Conservation (phyloP, 176 grass and related monocot species). For the Saccharum spontaneum region DNA sequence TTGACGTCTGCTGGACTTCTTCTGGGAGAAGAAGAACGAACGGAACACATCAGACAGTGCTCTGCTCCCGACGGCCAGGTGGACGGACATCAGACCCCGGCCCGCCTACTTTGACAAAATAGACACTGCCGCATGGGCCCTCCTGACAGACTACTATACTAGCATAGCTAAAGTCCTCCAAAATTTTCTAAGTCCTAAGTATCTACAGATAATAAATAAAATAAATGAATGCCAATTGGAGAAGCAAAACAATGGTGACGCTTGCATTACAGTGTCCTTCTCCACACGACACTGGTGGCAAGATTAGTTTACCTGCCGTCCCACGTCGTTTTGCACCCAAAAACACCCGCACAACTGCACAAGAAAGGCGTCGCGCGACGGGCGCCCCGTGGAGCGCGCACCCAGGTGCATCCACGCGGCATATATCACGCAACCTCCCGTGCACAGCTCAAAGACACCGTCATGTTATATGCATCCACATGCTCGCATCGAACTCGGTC, state of each 20-base stretch:
- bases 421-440: conserved; percentile 3
- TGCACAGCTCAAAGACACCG: background rate
- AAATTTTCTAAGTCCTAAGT: background rate
- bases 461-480: background rate
- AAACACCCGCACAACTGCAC: background rate
- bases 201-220: background rate
- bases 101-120: background rate
- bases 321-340: conserved; percentile 25
- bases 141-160: background rate
- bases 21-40: conserved; percentile 3
- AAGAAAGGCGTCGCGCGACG: background rate
- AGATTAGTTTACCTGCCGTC: background rate
- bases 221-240: background rate
- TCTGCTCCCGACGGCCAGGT: conserved; percentile 22
- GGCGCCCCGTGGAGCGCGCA: background rate
- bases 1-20: background rate
- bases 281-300: background rate
- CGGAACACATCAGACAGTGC: background rate
- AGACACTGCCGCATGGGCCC: background rate
- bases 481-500: background rate
- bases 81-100: background rate
- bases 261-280: background rate
- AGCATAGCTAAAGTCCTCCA: background rate
- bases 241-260: background rate
- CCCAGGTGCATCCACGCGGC: background rate